phyloP scores from a whole-genome alignment of 2,329 filamentous ascomycete genomes.

The Diaporthe australafricana region DNA sequence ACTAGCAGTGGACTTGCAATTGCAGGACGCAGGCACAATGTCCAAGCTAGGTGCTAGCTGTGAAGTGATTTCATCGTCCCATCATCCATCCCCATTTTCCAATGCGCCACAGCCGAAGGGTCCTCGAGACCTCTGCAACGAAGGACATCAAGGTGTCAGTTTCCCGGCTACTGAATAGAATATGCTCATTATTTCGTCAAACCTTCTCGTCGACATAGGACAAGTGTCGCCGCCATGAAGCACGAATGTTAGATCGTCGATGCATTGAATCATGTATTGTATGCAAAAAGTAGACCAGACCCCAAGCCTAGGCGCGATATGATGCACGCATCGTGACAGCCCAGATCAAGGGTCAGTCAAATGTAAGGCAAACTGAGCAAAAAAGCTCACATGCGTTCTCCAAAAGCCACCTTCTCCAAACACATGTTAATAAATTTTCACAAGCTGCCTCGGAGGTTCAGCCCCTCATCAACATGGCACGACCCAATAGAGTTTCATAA shows the following conservation, averaged over 20 bases:
- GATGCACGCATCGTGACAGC: neutral
- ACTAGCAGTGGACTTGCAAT: neutral
- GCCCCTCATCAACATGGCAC: neutral
- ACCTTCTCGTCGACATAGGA: neutral
- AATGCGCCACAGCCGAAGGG: slow-evolving; percentile 3
- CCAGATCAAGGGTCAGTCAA: neutral
- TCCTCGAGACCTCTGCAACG: neutral
- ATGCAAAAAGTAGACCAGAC: neutral
- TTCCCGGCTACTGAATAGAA: neutral
- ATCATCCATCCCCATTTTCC: neutral
- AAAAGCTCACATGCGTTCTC: slow-evolving; percentile 19
- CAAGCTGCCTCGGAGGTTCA: slow-evolving; percentile 34
- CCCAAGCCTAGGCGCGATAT: slow-evolving; percentile 5
- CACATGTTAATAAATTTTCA: slow-evolving; percentile 9
- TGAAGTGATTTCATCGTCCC: slow-evolving; percentile 18
- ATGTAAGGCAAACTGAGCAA: neutral
- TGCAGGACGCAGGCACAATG: neutral
- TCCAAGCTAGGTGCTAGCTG: neutral
- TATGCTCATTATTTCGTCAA: neutral
- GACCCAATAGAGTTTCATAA: slow-evolving; percentile 27
- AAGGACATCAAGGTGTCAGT: neutral
- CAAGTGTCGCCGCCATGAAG: neutral
- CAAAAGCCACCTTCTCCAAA: neutral
- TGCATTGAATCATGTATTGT: neutral
- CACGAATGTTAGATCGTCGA: neutral